Conservation (phyloP, 768 basidiomycete genomes). For the Hortiboletus campestris region DNA sequence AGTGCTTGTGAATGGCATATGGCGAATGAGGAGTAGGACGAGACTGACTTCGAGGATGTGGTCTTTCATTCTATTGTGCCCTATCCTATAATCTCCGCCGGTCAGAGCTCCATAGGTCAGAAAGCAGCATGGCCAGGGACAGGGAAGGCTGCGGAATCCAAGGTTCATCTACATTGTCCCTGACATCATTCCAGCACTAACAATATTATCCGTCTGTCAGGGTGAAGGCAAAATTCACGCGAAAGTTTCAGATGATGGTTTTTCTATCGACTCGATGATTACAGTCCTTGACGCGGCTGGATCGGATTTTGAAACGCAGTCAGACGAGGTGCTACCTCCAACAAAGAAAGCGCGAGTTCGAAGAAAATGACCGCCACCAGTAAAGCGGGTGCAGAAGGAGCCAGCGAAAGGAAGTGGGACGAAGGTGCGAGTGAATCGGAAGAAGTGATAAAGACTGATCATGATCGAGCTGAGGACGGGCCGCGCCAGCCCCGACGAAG, state of each 20-base stretch:
- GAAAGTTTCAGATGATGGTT: constrained; percentile 50
- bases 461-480: no score
- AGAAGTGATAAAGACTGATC: no score
- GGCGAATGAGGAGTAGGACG: constrained; percentile 57
- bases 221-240: constrained; percentile 50
- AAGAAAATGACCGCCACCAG: constrained; percentile 14
- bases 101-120: constrained; percentile 41
- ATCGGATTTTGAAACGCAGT: constrained; percentile 44
- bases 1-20: constrained; percentile 57
- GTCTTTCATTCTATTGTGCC: constrained; percentile 37
- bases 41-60: constrained; percentile 72
- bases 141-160: constrained; percentile 40
- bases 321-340: constrained; percentile 43
- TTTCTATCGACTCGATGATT: constrained; percentile 65
- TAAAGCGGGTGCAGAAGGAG: constrained; percentile 41
- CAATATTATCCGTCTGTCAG: constrained; percentile 21
- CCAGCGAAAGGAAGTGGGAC: constrained; percentile 50
- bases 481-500: constrained; percentile 45
- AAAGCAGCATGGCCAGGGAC: constrained; percentile 59
- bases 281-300: constrained; percentile 63
- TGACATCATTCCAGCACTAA: not conserved
- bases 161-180: constrained; percentile 31
- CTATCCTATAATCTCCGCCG: not conserved
- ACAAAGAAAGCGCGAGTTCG: constrained; percentile 42
- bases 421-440: constrained; percentile 52